phyloP scores from a whole-genome alignment of 192 early-diverging fungal genomes.

The Linnemannia elongata region DNA sequence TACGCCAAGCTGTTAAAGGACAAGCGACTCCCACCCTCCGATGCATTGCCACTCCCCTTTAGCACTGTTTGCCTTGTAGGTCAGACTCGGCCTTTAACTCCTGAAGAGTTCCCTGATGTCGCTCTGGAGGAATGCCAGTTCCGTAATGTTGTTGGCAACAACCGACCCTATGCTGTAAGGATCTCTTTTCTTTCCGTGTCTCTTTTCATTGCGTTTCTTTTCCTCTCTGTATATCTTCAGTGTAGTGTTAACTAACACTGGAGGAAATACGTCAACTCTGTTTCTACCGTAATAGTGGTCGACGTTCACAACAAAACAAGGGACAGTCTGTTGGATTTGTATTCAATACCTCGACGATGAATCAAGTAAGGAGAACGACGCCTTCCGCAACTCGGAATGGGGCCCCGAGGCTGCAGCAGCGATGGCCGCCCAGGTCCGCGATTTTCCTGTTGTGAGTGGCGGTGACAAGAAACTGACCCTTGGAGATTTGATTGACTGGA shows the following conservation, averaged over 20 bases:
- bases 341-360: neutral
- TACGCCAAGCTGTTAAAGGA: neutral
- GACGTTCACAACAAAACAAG: neutral
- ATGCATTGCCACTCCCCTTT: neutral
- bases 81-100: neutral
- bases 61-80: neutral
- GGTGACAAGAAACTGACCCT: neutral
- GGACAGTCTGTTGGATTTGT: conserved; percentile 14
- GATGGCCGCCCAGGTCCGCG: conserved; percentile 22
- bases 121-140: neutral
- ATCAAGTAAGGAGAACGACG: neutral
- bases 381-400: conserved; percentile 9
- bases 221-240: too few relatives aligned
- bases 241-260: too few relatives aligned
- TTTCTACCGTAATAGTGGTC: conserved; percentile 7
- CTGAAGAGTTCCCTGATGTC: neutral
- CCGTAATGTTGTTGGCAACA: neutral
- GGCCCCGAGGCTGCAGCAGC: conserved; percentile 3
- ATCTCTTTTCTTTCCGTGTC: too few relatives aligned
- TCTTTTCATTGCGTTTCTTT: too few relatives aligned
- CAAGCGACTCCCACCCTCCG: neutral
- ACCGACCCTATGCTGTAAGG: neutral
- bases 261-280: too few relatives aligned
- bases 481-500: conserved; percentile 24
- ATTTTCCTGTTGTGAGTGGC: conserved; percentile 2